Conservation (phyloP, 2,329 filamentous ascomycete genomes). For the Drechslerella stenobrocha region DNA sequence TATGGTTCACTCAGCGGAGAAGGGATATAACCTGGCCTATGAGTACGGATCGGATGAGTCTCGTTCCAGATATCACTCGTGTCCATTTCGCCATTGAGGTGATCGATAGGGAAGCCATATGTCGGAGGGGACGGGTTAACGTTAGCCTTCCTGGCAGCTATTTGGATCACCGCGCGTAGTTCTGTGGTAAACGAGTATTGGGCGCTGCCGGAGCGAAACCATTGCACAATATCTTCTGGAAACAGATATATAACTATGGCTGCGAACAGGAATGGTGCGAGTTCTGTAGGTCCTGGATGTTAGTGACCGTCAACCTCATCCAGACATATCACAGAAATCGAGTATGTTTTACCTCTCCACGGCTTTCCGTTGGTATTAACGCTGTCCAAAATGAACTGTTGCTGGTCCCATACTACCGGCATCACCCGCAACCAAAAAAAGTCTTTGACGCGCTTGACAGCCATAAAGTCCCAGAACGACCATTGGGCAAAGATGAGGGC, state of each 20-base stretch:
- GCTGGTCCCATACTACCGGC: neutral
- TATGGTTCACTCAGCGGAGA: constrained; percentile 1
- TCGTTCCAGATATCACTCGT: neutral
- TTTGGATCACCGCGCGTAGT: neutral
- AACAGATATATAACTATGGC: too few species aligned
- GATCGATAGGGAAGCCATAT: neutral
- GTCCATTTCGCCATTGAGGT: constrained; percentile 1
- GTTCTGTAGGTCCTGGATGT: too few species aligned
- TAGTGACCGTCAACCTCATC: too few species aligned
- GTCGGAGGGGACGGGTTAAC: too few species aligned
- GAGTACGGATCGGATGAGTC: constrained; percentile 6
- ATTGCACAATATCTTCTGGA: too few species aligned
- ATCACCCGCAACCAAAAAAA: constrained; percentile 10
- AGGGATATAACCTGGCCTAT: neutral
- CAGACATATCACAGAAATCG: too few species aligned
- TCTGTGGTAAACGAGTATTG: neutral
- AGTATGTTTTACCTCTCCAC: constrained; percentile 4
- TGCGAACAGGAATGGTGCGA: too few species aligned
- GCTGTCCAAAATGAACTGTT: constrained; percentile 1
- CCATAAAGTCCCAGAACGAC: constrained; percentile 19
- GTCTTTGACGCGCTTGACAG: constrained; percentile 13
- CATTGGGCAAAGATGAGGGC: constrained; percentile 6
- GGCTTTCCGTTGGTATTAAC: neutral
- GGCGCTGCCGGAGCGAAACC: too few species aligned
- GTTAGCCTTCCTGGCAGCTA: neutral